Percentiles rank a stretch among this genome's conserved stretches.
Evolutionary conservation across 2,329 filamentous ascomycete species (phyloP).

Genomic region (Pseudogymnoascus sp.): DNA sequence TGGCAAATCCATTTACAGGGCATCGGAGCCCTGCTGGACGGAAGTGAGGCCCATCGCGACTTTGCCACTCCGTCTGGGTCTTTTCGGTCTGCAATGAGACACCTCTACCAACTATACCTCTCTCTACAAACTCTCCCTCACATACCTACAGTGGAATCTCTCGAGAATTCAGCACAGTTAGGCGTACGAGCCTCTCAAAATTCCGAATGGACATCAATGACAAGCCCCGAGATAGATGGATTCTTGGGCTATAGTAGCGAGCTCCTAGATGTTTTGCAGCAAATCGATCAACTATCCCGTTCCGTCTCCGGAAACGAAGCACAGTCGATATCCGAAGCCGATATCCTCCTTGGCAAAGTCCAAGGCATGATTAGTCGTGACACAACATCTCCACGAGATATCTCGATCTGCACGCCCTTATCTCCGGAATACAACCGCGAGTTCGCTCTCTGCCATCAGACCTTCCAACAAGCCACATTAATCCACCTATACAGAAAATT

Average conservation of each 20-base stretch:
- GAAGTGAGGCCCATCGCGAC: constrained; percentile 14
- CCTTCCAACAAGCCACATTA: constrained; percentile 23
- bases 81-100: constrained; percentile 20
- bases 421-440: constrained; percentile 17
- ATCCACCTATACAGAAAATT: constrained; percentile 21
- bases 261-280: constrained; percentile 21
- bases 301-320: not conserved
- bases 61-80: not conserved
- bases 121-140: constrained; percentile 23
- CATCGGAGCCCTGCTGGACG: constrained; percentile 20
- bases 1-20: constrained; percentile 24
- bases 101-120: constrained; percentile 22
- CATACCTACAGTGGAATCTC: constrained; percentile 14
- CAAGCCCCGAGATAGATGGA: constrained; percentile 18
- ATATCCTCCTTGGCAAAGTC: constrained; percentile 21
- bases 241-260: constrained; percentile 25
- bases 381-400: constrained; percentile 16
- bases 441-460: constrained; percentile 22
- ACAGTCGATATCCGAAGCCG: constrained; percentile 16
- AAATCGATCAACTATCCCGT: constrained; percentile 20
- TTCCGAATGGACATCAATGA: not conserved
- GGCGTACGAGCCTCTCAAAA: not conserved
- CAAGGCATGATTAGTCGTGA: constrained; percentile 19
- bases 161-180: not conserved
- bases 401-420: constrained; percentile 17